Evolutionary conservation across 1,284 basidiomycete genomes (phyloP).

Genomic region (Cryptococcus sp.): DNA sequence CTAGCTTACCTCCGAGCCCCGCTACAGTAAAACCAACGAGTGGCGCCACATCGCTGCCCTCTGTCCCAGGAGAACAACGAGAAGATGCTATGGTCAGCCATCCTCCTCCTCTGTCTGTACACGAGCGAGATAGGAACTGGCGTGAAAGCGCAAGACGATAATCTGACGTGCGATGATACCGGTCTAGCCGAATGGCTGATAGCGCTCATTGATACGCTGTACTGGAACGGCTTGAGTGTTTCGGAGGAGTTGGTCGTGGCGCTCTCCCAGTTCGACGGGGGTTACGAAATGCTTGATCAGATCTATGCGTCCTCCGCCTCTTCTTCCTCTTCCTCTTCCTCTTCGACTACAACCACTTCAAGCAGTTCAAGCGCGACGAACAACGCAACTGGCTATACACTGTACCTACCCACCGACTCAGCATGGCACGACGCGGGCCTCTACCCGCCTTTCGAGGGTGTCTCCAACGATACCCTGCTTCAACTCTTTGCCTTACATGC

Average conservation of each 20-base stretch:
- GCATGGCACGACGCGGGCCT: constrained; percentile 37
- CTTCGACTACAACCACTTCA: too few relatives aligned
- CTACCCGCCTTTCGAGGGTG: constrained; percentile 26
- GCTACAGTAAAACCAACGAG: too few relatives aligned
- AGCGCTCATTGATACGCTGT: constrained; percentile 39
- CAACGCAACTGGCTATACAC: constrained; percentile 15
- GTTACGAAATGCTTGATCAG: constrained; percentile 35
- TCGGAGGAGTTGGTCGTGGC: constrained; percentile 44
- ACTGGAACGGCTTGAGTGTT: constrained; percentile 38
- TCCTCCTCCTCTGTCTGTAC: too few relatives aligned
- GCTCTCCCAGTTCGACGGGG: constrained; percentile 32
- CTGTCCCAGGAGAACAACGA: too few relatives aligned
- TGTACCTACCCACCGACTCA: constrained; percentile 41
- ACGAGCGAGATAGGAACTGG: too few relatives aligned
- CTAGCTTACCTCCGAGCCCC: too few relatives aligned
- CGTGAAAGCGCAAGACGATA: constrained; percentile 7
- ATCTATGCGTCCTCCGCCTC: constrained; percentile 11
- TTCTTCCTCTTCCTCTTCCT: too few relatives aligned
- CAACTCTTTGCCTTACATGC: constrained; percentile 37
- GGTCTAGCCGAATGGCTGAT: constrained; percentile 36
- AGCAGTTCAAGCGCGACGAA: too few relatives aligned
- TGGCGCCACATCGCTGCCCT: too few relatives aligned
- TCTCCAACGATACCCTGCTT: constrained; percentile 21
- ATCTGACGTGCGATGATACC: constrained; percentile 31
- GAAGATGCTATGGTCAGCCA: too few relatives aligned